phyloP scores from a whole-genome alignment of 805 yeast genomes.

The Schizosaccharomyces lindneri region DNA sequence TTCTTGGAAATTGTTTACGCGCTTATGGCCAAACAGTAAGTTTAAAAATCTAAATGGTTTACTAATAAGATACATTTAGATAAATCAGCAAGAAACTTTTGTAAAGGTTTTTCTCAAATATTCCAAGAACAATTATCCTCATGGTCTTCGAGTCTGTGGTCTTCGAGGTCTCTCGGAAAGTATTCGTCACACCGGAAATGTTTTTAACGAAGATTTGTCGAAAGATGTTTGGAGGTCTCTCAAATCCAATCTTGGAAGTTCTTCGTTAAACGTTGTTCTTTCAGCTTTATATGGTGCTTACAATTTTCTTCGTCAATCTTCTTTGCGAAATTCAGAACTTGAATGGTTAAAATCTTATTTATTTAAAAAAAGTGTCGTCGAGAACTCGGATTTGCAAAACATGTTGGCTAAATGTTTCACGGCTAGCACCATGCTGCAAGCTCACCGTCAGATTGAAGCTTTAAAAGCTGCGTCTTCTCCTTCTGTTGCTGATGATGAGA shows the following conservation, averaged over 20 bases:
- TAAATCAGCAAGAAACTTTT: not conserved
- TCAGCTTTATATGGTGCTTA: not conserved
- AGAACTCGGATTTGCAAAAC: not conserved
- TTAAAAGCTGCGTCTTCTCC: not conserved
- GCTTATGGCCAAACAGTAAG: not conserved
- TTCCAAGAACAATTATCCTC: not conserved
- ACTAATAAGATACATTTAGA: not conserved
- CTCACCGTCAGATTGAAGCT: not conserved
- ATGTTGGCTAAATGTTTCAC: not conserved
- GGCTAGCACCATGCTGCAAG: not conserved
- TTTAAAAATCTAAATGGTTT: not conserved
- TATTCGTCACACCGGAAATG: not conserved
- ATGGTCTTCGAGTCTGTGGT: not conserved
- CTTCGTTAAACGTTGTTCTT: not conserved
- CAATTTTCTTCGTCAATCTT: not conserved
- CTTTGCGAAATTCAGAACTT: not conserved
- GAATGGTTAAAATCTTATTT: not conserved
- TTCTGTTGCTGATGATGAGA: not conserved
- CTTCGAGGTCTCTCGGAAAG: not conserved
- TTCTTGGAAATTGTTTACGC: not conserved
- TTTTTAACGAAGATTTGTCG: not conserved
- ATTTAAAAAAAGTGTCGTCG: not conserved
- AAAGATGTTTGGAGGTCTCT: not conserved
- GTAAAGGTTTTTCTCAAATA: not conserved
- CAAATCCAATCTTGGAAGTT: not conserved